Evolutionary conservation across 1,284 basidiomycete species (phyloP).

Genomic region (Marasmius oreades): DNA sequence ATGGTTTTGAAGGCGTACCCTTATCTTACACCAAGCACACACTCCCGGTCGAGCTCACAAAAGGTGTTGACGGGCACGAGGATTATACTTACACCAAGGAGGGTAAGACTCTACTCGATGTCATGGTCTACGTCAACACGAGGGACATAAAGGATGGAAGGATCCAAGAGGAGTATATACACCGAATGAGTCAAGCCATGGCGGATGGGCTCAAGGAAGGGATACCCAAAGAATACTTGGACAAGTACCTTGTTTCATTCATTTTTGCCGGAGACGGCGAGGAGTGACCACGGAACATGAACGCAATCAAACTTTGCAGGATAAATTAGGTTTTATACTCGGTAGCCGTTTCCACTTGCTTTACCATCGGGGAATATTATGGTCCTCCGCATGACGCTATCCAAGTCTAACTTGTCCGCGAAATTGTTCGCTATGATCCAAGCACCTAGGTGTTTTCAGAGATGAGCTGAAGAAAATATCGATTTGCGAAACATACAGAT

Average conservation of each 20-base stretch:
- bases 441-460: slow-evolving; percentile 5
- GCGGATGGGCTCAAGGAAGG: slow-evolving; percentile 34
- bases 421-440: slow-evolving; percentile 14
- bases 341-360: not conserved
- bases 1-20: slow-evolving; percentile 33
- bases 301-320: not conserved
- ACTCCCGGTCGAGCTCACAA: slow-evolving; percentile 16
- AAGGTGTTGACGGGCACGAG: slow-evolving; percentile 3
- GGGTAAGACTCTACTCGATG: slow-evolving; percentile 18
- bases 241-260: slow-evolving; percentile 37
- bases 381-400: slow-evolving; percentile 6
- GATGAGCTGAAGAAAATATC: not conserved
- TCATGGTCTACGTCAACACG: slow-evolving; percentile 38
- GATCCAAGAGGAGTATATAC: slow-evolving; percentile 37
- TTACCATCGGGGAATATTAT: slow-evolving; percentile 6
- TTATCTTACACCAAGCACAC: slow-evolving; percentile 26
- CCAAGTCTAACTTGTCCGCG: slow-evolving; percentile 13
- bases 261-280: slow-evolving; percentile 21
- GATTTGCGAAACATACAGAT: slow-evolving; percentile 8
- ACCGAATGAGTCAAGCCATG: slow-evolving; percentile 40
- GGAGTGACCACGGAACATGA: not conserved
- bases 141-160: slow-evolving; percentile 25
- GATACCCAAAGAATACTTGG: slow-evolving; percentile 36
- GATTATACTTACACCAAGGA: slow-evolving; percentile 5
- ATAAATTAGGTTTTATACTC: not conserved